These are phyloP conservation scores for Geranium brycei DNA, from an alignment of 345 rosid species.

Conservation along the genomic window DNA sequence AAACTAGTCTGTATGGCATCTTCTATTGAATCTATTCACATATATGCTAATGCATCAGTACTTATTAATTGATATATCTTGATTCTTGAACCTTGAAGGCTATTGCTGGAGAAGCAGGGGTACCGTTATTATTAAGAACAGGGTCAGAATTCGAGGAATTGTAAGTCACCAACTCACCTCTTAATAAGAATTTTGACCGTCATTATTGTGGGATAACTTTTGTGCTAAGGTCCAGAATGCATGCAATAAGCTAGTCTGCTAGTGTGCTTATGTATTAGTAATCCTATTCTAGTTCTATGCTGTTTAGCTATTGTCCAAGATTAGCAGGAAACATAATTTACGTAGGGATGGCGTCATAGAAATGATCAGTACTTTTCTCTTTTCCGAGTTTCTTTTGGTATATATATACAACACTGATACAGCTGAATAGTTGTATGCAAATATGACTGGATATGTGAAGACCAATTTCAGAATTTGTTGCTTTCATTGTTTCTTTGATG, in stretches of 20 bases:
- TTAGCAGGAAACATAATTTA: background rate
- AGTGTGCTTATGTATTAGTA: too few species aligned
- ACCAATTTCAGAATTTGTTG: background rate
- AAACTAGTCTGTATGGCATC: background rate
- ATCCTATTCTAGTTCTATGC: too few species aligned
- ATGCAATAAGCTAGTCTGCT: background rate
- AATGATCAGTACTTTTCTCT: background rate
- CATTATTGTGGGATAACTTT: background rate
- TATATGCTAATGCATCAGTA: background rate
- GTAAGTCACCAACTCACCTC: conserved; percentile 33
- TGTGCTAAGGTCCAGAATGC: background rate
- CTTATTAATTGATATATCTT: conserved; percentile 1
- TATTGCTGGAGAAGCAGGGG: conserved; percentile 99
- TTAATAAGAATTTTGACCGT: background rate
- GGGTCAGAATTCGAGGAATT: conserved; percentile 99
- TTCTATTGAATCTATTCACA: background rate
- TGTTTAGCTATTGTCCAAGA: background rate
- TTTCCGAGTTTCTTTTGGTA: too few species aligned
- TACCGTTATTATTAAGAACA: conserved; percentile 92
- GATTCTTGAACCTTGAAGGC: conserved; percentile 41
- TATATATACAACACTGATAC: background rate
- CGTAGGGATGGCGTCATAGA: background rate
- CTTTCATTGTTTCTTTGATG: too few species aligned
- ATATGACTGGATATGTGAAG: background rate
- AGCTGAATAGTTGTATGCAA: background rate